Evolutionary conservation across 331 rosid genomes (phyloP), one percentile per base, ranked within the genome.

Genomic region (Malus hybrid): DNA sequence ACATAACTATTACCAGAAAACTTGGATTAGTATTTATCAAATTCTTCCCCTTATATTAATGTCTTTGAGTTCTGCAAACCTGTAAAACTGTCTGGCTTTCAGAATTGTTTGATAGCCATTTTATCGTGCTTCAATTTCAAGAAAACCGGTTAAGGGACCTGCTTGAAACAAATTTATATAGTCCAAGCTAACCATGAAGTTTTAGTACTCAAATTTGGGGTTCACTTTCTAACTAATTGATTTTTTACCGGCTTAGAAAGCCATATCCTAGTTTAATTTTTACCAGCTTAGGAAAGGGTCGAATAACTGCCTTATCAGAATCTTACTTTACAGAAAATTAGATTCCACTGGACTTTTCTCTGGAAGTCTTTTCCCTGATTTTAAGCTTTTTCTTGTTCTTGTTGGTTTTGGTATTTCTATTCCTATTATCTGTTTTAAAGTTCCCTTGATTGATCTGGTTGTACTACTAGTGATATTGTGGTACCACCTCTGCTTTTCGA

Each of bases 401-500:
- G 12, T 60, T 79, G 28, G 18, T 5, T 50, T 52, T 52, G 57
- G 57, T 52, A 52, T 52, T 61, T 61, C 32, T 44, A 36, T 67
- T 12, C 9, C 18, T 28, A 27, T 61, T 11, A 12, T 28, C 3
- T 13, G 7, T 52, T 52, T 32, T 18, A 46, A 52, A 60, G 39
- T 64, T 71, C 67, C 60, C 39, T 78, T 70, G 52, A 65, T 54
- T 52, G 39, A 10, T 63, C 44, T 73, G 61, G 61, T 63, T 75
- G 44, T 70, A 71, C 48, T 48, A 67, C 46, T 65, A 76, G 70
- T 76, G 52, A 77, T 65, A 24, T 46, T 79, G 81, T 73, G 79
- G 77, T 84, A 79, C 73, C 77, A 62, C 73, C 65, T 18, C 61
- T 76, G 73, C 56, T 42, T 74, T 80, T 39, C 76, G 18, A 63